Percentiles rank a stretch among this genome's conserved stretches.
These are phyloP conservation scores for Globisporangium iwayamae DNA, from an alignment of 352 stramenopile genomes.

Conservation along the genomic window DNA sequence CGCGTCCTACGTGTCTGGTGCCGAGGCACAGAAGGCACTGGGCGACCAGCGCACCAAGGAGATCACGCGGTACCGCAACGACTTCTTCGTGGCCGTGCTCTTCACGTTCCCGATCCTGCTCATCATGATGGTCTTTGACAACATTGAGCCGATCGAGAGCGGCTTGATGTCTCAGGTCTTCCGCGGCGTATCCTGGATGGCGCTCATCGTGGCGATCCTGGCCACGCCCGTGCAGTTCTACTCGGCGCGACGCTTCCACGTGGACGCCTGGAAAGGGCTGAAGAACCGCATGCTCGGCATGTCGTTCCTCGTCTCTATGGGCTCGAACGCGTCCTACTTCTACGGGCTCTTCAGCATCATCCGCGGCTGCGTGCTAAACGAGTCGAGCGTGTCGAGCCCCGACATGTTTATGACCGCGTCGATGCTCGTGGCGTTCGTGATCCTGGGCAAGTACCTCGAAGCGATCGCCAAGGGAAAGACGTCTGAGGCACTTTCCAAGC, in stretches of 20 bases:
- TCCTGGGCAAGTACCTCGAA: slow-evolving; percentile 98
- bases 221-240: slow-evolving; percentile 96
- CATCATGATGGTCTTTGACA: slow-evolving; percentile 89
- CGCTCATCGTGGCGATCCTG: slow-evolving; percentile 73
- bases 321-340: slow-evolving; percentile 94
- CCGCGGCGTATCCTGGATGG: slow-evolving; percentile 71
- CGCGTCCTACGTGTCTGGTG: slow-evolving; percentile 60
- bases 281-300: slow-evolving; percentile 92
- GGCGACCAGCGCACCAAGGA: slow-evolving; percentile 79
- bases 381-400: slow-evolving; percentile 61
- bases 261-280: slow-evolving; percentile 91
- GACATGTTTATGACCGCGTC: slow-evolving; percentile 98
- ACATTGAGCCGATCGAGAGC: slow-evolving; percentile 54
- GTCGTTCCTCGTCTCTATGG: slow-evolving; percentile 97
- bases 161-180: slow-evolving; percentile 50
- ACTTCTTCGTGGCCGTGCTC: slow-evolving; percentile 85
- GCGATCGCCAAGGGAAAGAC: slow-evolving; percentile 92
- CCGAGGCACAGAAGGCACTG: slow-evolving; percentile 74
- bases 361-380: slow-evolving; percentile 55
- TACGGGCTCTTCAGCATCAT: slow-evolving; percentile 92
- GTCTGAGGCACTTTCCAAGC: slow-evolving; percentile 91
- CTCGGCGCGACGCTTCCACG: slow-evolving; percentile 92
- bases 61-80: slow-evolving; percentile 70
- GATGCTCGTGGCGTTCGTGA: slow-evolving; percentile 98
- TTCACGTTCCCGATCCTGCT: slow-evolving; percentile 94